Conservation (phyloP, 257 asterid species). For the Paulownia fortunei region DNA sequence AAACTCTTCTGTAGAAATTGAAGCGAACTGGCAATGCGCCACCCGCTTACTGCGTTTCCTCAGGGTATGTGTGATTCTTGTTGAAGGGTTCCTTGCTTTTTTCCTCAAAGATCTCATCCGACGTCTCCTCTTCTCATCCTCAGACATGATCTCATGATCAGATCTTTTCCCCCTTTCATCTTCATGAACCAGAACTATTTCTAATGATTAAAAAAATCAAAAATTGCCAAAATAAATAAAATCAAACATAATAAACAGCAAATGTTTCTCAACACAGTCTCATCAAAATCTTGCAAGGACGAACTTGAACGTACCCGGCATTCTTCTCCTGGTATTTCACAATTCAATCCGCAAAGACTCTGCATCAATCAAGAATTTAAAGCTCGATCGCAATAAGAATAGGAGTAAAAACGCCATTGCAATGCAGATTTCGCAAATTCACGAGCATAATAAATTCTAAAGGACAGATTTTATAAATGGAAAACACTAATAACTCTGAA, state of each 20-base stretch:
- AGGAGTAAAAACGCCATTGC: background rate
- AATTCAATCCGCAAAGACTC: slow-evolving; percentile 32
- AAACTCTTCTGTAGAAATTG: slow-evolving; percentile 74
- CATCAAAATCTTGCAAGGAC: slow-evolving; percentile 22
- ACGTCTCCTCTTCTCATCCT: slow-evolving; percentile 51
- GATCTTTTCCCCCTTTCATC: slow-evolving; percentile 48
- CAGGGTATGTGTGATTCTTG: slow-evolving; percentile 31
- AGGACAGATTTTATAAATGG: slow-evolving; percentile 4
- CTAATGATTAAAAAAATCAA: background rate
- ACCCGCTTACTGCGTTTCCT: slow-evolving; percentile 46
- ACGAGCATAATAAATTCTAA: background rate
- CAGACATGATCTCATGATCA: slow-evolving; percentile 45
- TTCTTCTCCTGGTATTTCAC: slow-evolving; percentile 34
- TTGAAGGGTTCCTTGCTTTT: slow-evolving; percentile 46
- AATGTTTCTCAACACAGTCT: slow-evolving; percentile 3
- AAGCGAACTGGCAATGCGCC: slow-evolving; percentile 73
- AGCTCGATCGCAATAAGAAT: background rate
- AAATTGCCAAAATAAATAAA: background rate
- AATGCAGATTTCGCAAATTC: background rate
- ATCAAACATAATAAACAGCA: background rate
- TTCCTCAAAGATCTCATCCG: slow-evolving; percentile 56
- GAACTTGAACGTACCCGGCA: slow-evolving; percentile 55
- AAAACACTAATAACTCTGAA: slow-evolving; percentile 15
- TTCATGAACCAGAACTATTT: slow-evolving; percentile 28
- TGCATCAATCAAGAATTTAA: slow-evolving; percentile 34